phyloP scores from a whole-genome alignment of 148 eudicot species.

The Silene conica region DNA sequence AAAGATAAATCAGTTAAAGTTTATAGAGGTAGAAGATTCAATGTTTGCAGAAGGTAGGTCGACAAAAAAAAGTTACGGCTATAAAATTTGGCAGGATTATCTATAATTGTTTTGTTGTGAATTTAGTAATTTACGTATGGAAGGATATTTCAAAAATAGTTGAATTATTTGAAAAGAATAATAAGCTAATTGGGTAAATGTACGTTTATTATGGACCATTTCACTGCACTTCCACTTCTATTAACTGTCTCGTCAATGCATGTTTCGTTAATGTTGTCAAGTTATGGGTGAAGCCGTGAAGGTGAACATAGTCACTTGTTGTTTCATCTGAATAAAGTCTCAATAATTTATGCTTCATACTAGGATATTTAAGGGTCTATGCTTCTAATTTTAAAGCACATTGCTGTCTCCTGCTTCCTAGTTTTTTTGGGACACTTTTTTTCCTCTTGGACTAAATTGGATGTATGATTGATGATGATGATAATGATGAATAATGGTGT shows the following conservation, averaged over 20 bases:
- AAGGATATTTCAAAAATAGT: not conserved
- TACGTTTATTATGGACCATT: not conserved
- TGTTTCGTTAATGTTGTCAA: not conserved
- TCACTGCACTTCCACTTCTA: not conserved
- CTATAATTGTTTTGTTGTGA: not conserved
- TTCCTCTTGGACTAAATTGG: constrained; percentile 4
- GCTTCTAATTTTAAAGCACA: constrained; percentile 1
- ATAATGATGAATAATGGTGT: not conserved
- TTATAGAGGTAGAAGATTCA: not conserved
- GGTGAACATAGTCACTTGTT: not conserved
- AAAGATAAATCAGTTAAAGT: too few relatives aligned
- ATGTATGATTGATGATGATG: not conserved
- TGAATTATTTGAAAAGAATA: not conserved
- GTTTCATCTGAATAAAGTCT: not conserved
- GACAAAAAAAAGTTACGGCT: constrained; percentile 8
- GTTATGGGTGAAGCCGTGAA: not conserved
- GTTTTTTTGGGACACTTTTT: not conserved
- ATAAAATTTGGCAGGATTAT: constrained; percentile 2
- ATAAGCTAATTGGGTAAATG: not conserved
- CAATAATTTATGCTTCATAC: constrained; percentile 11
- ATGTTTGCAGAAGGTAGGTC: not conserved
- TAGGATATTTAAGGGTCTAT: constrained; percentile 1
- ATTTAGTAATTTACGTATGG: not conserved
- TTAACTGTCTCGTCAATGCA: not conserved
- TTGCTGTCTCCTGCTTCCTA: not conserved